These are phyloP conservation scores for Houttuynia cordata DNA, from an alignment of 164 flowering plant species.

Conservation along the genomic window DNA sequence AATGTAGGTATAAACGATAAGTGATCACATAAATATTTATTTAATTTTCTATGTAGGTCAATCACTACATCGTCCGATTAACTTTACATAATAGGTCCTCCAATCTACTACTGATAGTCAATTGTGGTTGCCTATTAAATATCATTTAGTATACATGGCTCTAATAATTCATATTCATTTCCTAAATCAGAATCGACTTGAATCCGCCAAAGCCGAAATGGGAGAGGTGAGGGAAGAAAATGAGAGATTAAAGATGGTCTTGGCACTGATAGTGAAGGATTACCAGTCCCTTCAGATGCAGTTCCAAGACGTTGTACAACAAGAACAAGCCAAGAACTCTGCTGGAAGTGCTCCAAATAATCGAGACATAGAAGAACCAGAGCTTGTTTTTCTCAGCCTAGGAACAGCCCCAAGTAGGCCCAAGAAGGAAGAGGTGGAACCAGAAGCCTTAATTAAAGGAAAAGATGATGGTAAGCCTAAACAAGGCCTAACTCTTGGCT, in stretches of 20 bases:
- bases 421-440: conserved; percentile 21
- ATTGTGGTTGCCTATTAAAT: no score
- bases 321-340: conserved; percentile 22
- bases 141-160: no score
- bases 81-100: no score
- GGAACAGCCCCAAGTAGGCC: conserved; percentile 35
- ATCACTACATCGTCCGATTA: no score
- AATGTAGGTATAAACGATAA: no score
- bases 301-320: conserved; percentile 26
- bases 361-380: conserved; percentile 31
- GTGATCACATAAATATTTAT: no score
- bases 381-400: conserved; percentile 61
- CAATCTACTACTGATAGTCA: no score
- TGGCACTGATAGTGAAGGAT: conserved; percentile 42
- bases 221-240: conserved; percentile 66
- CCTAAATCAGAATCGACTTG: conserved; percentile 27
- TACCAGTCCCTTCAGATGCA: conserved; percentile 47
- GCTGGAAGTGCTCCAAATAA: conserved; percentile 5
- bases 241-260: conserved; percentile 37
- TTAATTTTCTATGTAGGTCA: no score
- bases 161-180: not conserved
- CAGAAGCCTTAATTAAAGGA: conserved; percentile 6
- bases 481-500: conserved; percentile 30
- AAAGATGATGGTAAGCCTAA: conserved; percentile 16
- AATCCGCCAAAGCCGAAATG: conserved; percentile 60